Evolutionary conservation across 1,284 basidiomycete genomes (phyloP).

Genomic region (Naganishia albida): DNA sequence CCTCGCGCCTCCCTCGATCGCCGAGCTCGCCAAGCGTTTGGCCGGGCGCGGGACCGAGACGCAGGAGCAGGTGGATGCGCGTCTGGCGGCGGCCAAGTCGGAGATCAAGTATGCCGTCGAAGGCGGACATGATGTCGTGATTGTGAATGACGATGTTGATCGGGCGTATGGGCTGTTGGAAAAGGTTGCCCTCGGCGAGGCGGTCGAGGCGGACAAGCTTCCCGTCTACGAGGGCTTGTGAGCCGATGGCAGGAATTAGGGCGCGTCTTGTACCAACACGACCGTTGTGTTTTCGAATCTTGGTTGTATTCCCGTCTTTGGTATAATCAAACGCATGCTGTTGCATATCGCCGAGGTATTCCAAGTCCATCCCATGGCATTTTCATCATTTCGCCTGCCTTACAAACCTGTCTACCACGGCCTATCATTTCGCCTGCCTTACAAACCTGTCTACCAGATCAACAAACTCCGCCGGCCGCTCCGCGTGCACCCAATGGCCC

Average conservation of each 20-base stretch:
- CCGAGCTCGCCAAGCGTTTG: conserved; percentile 68
- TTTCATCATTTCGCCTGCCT: too few species aligned
- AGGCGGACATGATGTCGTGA: conserved; percentile 75
- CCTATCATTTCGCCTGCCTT: neutral
- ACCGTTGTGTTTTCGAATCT: neutral
- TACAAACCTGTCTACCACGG: neutral
- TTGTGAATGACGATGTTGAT: conserved; percentile 91
- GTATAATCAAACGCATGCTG: conserved; percentile 2
- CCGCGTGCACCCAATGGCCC: conserved; percentile 56
- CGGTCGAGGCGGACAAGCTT: conserved; percentile 46
- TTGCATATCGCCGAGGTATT: neutral
- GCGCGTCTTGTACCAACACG: neutral
- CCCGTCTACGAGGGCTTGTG: conserved; percentile 42
- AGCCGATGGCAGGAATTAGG: neutral
- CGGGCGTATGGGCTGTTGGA: conserved; percentile 70
- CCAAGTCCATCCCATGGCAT: neutral
- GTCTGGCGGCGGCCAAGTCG: conserved; percentile 74
- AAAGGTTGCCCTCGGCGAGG: conserved; percentile 69
- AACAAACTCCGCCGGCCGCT: conserved; percentile 49
- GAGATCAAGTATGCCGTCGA: conserved; percentile 84
- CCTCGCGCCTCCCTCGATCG: conserved; percentile 81
- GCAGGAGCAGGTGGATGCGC: conserved; percentile 69
- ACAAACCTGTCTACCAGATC: conserved; percentile 47
- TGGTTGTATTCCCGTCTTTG: conserved; percentile 7
- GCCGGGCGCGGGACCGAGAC: conserved; percentile 82